Evolutionary conservation across 371 early-diverging fungal species (phyloP), one percentile per base, ranked within the genome.

Genomic region (Coemansia sp.): DNA sequence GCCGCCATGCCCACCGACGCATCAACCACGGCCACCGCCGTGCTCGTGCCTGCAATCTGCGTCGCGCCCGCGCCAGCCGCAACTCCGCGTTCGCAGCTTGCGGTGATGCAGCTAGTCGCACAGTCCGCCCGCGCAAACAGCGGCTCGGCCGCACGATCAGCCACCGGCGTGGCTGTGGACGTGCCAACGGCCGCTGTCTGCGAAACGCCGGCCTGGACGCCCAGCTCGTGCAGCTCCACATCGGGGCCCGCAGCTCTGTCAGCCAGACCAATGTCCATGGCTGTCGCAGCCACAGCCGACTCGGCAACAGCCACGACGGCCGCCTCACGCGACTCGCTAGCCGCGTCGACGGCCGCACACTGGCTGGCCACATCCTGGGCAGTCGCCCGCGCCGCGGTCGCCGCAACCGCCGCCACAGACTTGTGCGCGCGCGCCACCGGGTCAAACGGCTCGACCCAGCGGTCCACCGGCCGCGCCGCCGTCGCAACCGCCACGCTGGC

Each of bases 361-460:
- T 53, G 58, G 34, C 41, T 49, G 14, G 38, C 57, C 31, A 62
- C 35, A 11, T 47, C 65, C 10, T 55, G 62, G 7, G 53, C 58
- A 3, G 70, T 65, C 10, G 62, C 48, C 4, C 48, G 26, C 10
- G 62, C 51, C 3, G 60, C 51, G 7, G 60, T 62, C 4, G 9
- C 31, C 2, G 38, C 59, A 5, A 50, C 42, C 1, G 70, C 74
- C 7, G 50, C 39, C 2, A 69, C 56, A 3, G 40, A 32, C 34
- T 43, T 45, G 55, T 64, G 55, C 0, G 11, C 31, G 59, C 65
- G 69, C 5, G 31, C 42, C 13, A 74, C 74, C 1, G 70, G 70
- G 20, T 74, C 74, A 43, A 65, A 62, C 4, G 74, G 70, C 43
- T 74, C 70, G 13, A 64, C 65, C 70, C 74, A 65, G 36, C 74